phyloP scores from a whole-genome alignment of 2,329 filamentous ascomycete species.

The Fusarium sp. region DNA sequence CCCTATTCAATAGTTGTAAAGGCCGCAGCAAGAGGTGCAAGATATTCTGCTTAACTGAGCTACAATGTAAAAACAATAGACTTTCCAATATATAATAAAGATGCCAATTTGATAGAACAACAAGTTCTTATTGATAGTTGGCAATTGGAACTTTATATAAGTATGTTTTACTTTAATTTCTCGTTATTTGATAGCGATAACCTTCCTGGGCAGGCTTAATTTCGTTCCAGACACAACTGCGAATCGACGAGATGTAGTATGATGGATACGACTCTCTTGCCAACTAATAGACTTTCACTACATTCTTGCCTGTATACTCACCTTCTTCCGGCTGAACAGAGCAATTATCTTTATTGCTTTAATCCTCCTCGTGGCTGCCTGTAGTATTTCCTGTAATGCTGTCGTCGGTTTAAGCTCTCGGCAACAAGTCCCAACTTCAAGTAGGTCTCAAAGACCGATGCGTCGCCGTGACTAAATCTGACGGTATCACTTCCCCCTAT shows the following conservation, averaged over 20 bases:
- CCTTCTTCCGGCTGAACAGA: background rate
- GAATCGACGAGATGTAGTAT: rapidly evolving
- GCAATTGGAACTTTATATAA: too few species aligned
- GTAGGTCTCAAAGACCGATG: rapidly evolving
- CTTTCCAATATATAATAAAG: too few species aligned
- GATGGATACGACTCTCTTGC: background rate
- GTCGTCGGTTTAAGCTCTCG: rapidly evolving
- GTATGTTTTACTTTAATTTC: too few species aligned
- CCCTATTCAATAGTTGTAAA: rapidly evolving
- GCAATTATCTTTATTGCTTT: rapidly evolving
- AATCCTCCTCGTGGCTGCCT: rapidly evolving
- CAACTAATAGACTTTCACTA: rapidly evolving
- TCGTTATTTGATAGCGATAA: too few species aligned
- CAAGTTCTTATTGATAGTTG: too few species aligned
- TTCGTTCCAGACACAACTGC: background rate
- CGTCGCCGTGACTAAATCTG: rapidly evolving
- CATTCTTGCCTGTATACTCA: background rate
- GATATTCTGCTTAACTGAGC: background rate
- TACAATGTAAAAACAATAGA: rapidly evolving
- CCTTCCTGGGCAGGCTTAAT: background rate
- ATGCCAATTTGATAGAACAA: too few species aligned
- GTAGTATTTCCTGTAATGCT: rapidly evolving
- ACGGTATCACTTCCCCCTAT: background rate
- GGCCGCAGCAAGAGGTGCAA: rapidly evolving
- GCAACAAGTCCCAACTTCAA: too few species aligned